These are phyloP conservation scores for Phialophora macrospora DNA, from an alignment of 2,329 filamentous ascomycete genomes.

Conservation along the genomic window DNA sequence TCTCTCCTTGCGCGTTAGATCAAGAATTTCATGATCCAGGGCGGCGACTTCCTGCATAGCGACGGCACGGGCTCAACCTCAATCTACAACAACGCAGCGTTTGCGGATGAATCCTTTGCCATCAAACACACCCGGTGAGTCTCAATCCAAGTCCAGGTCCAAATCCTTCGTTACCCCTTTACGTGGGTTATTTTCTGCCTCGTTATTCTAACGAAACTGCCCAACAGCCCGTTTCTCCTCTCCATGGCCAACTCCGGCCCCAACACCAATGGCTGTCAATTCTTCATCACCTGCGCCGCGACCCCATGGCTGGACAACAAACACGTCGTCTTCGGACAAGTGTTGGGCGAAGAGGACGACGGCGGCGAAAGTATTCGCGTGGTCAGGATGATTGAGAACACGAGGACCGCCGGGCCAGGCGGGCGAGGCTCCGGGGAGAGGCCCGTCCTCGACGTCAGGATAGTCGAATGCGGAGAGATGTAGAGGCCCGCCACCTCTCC, in stretches of 20 bases:
- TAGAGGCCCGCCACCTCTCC: slow-evolving; percentile 46
- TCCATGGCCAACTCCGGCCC: slow-evolving; percentile 97
- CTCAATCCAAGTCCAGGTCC: background rate
- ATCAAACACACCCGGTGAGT: slow-evolving; percentile 70
- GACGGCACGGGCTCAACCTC: slow-evolving; percentile 86
- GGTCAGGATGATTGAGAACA: slow-evolving; percentile 89
- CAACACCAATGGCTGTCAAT: slow-evolving; percentile 92
- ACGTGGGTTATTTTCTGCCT: too few species aligned
- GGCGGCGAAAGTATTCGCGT: slow-evolving; percentile 73
- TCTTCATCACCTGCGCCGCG: slow-evolving; percentile 91
- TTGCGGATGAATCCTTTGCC: slow-evolving; percentile 88
- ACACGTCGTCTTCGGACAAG: slow-evolving; percentile 93
- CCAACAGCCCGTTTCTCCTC: slow-evolving; percentile 67
- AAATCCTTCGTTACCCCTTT: background rate
- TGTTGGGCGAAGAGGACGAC: slow-evolving; percentile 61
- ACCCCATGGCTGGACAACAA: slow-evolving; percentile 90
- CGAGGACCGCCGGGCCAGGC: slow-evolving; percentile 70
- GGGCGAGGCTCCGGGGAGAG: slow-evolving; percentile 59
- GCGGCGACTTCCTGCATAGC: slow-evolving; percentile 91
- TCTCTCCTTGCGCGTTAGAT: slow-evolving; percentile 61
- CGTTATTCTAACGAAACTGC: background rate
- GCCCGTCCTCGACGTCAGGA: slow-evolving; percentile 81
- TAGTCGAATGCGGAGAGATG: slow-evolving; percentile 94
- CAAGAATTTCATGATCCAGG: slow-evolving; percentile 96
- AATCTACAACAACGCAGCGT: slow-evolving; percentile 84